These are phyloP conservation scores for Rhodotorula toruloides DNA, from an alignment of 768 basidiomycete genomes.

Conservation along the genomic window DNA sequence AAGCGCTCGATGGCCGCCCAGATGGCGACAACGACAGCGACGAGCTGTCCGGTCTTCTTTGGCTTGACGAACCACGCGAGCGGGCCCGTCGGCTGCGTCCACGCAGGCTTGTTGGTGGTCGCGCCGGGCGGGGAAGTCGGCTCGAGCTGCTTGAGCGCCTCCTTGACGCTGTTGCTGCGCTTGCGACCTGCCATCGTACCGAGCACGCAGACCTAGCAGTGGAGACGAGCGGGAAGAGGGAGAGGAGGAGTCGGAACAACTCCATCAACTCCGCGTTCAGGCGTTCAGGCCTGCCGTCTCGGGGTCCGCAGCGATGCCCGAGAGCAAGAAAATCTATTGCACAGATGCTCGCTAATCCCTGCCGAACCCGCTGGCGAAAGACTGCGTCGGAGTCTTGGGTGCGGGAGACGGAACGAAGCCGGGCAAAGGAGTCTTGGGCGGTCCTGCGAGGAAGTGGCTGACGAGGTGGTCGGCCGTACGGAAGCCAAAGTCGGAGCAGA, in stretches of 20 bases:
- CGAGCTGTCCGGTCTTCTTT: slow-evolving; percentile 58
- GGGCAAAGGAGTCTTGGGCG: slow-evolving; percentile 19
- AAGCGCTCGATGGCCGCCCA: slow-evolving; percentile 64
- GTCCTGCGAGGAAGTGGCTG: not conserved
- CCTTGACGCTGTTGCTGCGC: slow-evolving; percentile 28
- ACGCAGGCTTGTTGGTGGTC: not conserved
- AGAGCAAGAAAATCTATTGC: not conserved
- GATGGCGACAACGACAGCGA: slow-evolving; percentile 59
- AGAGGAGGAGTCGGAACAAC: not conserved
- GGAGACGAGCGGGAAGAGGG: not conserved
- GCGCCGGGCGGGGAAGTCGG: not conserved
- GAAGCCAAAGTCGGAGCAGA: slow-evolving; percentile 37
- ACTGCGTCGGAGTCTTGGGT: not conserved
- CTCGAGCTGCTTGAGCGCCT: slow-evolving; percentile 13
- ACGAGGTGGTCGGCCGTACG: slow-evolving; percentile 31
- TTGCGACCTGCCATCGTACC: slow-evolving; percentile 4
- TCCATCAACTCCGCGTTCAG: too few relatives aligned
- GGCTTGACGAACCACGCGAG: slow-evolving; percentile 37
- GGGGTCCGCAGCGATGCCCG: not conserved
- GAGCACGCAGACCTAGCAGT: not conserved
- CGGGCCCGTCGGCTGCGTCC: slow-evolving; percentile 13
- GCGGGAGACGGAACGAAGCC: slow-evolving; percentile 14
- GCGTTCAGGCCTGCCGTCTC: too few relatives aligned
- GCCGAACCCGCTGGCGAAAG: slow-evolving; percentile 4
- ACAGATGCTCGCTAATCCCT: not conserved